Base-by-base conservation (phyloP, 2,329 filamentous ascomycete genomes). In the Xylaria sp. region DNA sequence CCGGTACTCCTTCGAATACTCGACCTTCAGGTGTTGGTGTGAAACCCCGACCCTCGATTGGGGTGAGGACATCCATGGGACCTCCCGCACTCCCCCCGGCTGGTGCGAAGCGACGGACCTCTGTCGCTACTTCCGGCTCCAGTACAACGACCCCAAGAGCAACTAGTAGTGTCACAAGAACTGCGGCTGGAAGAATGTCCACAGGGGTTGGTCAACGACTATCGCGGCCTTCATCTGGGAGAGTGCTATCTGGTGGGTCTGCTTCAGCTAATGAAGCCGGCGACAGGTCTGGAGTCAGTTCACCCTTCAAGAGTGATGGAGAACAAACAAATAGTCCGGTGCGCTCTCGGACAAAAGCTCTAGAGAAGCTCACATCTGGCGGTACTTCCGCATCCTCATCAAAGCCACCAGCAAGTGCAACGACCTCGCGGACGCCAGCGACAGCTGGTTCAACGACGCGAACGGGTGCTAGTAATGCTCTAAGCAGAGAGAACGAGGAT, bases 401-500 rank as follows among this genome's bases (percentile, higher is more conserved):
- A 42, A 66, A 74, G 19, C 28, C 74, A 38, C 67, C 74, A 2
- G 67, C 74, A 6, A 63, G 63, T 28, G 60, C 68, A 35, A 65
- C 75, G 12, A 51, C 55, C 12, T 45, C 60, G 52, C 69, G 72
- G 57, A 65, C 67, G 28, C 69, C 63, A 69, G 71, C 67, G 4
- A 72, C 70, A 23, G 75, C 74, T 17, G 68, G 72, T 33, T 67
- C 75, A 45, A 67, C 75, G 45, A 67, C 70, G 31, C 78, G 74
- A 67, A 76, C 82, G 21, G 81, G 81, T 12, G 79, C 78, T 2
- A 80, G 77, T 60, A 83, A 78, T 60, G 77, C 84, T 7, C 81
- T 84, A 1, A 83, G 79, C 21, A 84, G 89, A 65, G 91, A 96
- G 72, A 87, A 94, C 19, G 94, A 97, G 69, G 92, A 96, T 67